phyloP scores from a whole-genome alignment of 805 yeast species.

The Monosporozyma yasuniensis region DNA sequence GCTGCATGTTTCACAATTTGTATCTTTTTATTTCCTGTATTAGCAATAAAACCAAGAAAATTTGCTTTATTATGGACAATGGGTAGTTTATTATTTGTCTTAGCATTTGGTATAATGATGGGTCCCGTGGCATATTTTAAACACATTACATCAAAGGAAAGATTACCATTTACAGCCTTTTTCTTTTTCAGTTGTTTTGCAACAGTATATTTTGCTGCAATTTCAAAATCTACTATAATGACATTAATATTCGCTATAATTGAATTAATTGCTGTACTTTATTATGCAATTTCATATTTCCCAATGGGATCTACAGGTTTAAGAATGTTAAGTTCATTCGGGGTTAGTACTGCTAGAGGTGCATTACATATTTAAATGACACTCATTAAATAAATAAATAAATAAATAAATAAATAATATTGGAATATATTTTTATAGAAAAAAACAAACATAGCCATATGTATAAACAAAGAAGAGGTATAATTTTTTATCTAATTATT shows the following conservation, averaged over 20 bases:
- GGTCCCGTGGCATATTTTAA: slow-evolving; percentile 77
- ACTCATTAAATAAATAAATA: not conserved
- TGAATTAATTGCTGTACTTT: slow-evolving; percentile 79
- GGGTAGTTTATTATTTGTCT: slow-evolving; percentile 78
- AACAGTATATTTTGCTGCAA: slow-evolving; percentile 71
- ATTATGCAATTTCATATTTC: slow-evolving; percentile 86
- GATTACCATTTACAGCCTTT: slow-evolving; percentile 71
- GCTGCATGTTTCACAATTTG: slow-evolving; percentile 75
- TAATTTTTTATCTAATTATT: not conserved
- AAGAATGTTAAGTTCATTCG: slow-evolving; percentile 47
- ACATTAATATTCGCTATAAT: slow-evolving; percentile 67
- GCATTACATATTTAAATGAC: slow-evolving; percentile 24
- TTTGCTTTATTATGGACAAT: slow-evolving; percentile 87
- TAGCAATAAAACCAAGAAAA: slow-evolving; percentile 83
- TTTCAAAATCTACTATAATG: slow-evolving; percentile 57
- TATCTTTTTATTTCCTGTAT: slow-evolving; percentile 76
- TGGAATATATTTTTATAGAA: not conserved
- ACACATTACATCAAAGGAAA: slow-evolving; percentile 65
- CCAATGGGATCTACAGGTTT: slow-evolving; percentile 87
- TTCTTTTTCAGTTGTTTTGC: slow-evolving; percentile 72
- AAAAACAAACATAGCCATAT: too few relatives aligned
- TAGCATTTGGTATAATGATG: slow-evolving; percentile 84
- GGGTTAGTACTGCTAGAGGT: slow-evolving; percentile 45
- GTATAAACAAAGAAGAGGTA: not conserved
- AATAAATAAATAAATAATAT: not conserved